Conservation (phyloP, 1,284 basidiomycete genomes). For the Cerioporus squamosus region DNA sequence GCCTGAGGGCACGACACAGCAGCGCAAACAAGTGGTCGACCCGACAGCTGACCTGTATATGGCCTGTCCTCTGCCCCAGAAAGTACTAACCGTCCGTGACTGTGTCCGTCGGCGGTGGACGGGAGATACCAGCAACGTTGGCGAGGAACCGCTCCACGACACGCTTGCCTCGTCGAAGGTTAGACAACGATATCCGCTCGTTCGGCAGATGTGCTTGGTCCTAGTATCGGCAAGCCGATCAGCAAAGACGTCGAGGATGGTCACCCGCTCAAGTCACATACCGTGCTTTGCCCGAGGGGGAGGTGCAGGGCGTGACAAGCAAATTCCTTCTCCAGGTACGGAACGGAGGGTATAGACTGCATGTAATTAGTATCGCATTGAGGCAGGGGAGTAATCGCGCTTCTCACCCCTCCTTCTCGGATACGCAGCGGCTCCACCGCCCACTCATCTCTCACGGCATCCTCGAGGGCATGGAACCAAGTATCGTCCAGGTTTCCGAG, state of each 20-base stretch:
- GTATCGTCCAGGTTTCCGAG: conserved; percentile 81
- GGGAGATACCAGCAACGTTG: conserved; percentile 36
- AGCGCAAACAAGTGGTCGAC: neutral
- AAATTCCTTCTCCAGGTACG: conserved; percentile 92
- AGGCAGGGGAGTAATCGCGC: neutral
- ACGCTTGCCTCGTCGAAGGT: conserved; percentile 74
- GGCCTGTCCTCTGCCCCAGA: neutral
- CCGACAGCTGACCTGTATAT: neutral
- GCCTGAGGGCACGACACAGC: neutral
- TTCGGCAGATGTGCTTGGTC: conserved; percentile 89
- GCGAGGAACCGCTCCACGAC: conserved; percentile 76
- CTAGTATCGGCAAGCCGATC: conserved; percentile 39
- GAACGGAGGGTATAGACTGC: conserved; percentile 89
- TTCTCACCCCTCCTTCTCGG: conserved; percentile 88
- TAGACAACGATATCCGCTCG: conserved; percentile 80
- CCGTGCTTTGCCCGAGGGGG: conserved; percentile 86
- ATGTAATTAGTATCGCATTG: neutral
- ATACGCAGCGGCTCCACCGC: conserved; percentile 84
- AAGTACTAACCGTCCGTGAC: neutral
- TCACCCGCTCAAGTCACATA: conserved; percentile 40
- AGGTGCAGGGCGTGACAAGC: conserved; percentile 83
- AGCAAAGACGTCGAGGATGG: neutral
- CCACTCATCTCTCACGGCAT: conserved; percentile 87
- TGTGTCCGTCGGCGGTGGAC: neutral
- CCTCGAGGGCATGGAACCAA: conserved; percentile 86